These are phyloP conservation scores for Leucosporidium scottii DNA, from an alignment of 768 basidiomycete genomes.

Conservation along the genomic window DNA sequence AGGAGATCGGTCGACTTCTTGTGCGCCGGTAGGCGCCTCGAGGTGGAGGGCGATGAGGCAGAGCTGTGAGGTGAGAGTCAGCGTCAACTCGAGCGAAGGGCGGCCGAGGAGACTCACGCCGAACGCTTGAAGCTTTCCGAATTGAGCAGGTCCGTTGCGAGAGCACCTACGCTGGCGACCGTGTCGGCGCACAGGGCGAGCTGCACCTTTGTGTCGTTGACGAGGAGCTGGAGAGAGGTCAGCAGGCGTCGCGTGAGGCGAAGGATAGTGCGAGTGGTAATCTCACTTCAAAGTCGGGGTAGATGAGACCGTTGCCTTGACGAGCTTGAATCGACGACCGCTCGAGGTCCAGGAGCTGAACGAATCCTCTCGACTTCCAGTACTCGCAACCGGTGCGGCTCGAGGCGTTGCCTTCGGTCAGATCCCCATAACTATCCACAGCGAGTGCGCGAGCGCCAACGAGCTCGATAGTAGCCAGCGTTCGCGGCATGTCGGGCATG, in stretches of 20 bases:
- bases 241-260: too few species aligned
- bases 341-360: slow-evolving; percentile 33
- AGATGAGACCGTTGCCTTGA: slow-evolving; percentile 1
- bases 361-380: slow-evolving; percentile 30
- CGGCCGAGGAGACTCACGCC: too few species aligned
- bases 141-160: slow-evolving; percentile 36
- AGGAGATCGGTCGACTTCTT: slow-evolving; percentile 31
- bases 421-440: slow-evolving; percentile 12
- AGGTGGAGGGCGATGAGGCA: background rate
- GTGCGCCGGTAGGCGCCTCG: background rate
- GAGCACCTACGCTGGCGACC: slow-evolving; percentile 32
- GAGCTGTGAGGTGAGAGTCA: too few species aligned
- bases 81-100: too few species aligned
- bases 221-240: slow-evolving; percentile 8
- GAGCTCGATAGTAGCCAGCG: slow-evolving; percentile 48
- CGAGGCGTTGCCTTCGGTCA: background rate
- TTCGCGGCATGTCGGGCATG: slow-evolving; percentile 58
- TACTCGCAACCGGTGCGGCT: background rate
- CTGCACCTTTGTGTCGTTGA: slow-evolving; percentile 7
- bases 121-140: background rate
- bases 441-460: slow-evolving; percentile 1
- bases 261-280: too few species aligned
- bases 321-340: background rate
- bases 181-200: slow-evolving; percentile 43
- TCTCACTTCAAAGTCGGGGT: slow-evolving; percentile 32